Evolutionary conservation across 495 filamentous ascomycete species (phyloP), one percentile per base, ranked within the genome.

Genomic region (Penicillium maclennaniae): DNA sequence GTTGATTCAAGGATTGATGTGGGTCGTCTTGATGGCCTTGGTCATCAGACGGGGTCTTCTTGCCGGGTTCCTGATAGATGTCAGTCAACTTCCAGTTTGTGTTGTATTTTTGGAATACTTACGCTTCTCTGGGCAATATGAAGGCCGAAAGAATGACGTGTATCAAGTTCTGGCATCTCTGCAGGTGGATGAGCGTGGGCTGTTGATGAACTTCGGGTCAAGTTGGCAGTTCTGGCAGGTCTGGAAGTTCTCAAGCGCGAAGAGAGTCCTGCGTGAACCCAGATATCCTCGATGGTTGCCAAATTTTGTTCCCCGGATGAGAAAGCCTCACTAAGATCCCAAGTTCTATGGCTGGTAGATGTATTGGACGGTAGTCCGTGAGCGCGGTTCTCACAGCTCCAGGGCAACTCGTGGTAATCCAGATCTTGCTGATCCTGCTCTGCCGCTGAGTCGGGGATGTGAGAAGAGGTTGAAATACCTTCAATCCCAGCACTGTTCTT

Each of bases 51-150:
- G 10, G n/a, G 20, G 9, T 2, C 39, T 17, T 34, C 48, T 15
- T 6, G 39, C 15, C n/a, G 34, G 48, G 3, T 23, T 43, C 48
- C 48, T 49, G 47, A 7, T 9, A 41, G 4, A 25, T 31, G 39
- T 50, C 25, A 50, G 39, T 50, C 20, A 39, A 7, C 8, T 15
- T 31, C 12, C 6, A 37, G 2, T 8, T 8, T 8, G 17, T 7
- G n/a, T 42, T n/a, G 2, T 7, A 10, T 12, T n/a, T 6, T 25
- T 8, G 23, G 41, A 34, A 23, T 31, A 44, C 56, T 48, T 25
- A 62, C 60, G 31, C 40, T 44, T 40, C 45, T 53, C 41, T 36
- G 17, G 34, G 52, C 55, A 12, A 62, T 56, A 14, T 62, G 60
- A 14, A 59, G 26, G 12, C 56, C 60, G 45, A 62, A 62, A n/a